These are phyloP conservation scores for Rhodotorula kratochvilovae DNA, from an alignment of 768 basidiomycete genomes.

Conservation along the genomic window DNA sequence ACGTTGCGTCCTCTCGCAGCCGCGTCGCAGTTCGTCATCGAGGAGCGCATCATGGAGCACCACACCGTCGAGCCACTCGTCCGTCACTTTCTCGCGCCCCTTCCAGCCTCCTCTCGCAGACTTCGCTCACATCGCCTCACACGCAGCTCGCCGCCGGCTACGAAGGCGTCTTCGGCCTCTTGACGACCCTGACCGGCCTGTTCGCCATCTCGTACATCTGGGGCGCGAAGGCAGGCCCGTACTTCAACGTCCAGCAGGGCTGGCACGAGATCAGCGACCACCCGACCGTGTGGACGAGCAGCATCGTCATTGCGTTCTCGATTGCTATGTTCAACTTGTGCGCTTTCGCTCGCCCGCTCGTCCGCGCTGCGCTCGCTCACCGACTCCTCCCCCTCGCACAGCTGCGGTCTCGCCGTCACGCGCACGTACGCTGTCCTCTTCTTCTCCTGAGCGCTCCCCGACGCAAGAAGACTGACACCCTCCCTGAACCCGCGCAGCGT, in stretches of 20 bases:
- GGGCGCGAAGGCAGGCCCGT: slow-evolving; percentile 54
- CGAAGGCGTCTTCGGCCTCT: slow-evolving; percentile 84
- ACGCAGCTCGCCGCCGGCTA: slow-evolving; percentile 69
- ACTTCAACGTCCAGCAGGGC: slow-evolving; percentile 82
- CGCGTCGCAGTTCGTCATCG: slow-evolving; percentile 86
- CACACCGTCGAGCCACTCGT: slow-evolving; percentile 83
- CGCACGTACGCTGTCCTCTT: slow-evolving; percentile 25
- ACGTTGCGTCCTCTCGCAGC: slow-evolving; percentile 50
- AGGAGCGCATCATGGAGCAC: slow-evolving; percentile 89
- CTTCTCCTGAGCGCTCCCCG: too few species aligned
- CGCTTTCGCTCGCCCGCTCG: slow-evolving; percentile 44
- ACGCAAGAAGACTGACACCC: neutral
- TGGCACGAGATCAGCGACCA: slow-evolving; percentile 82
- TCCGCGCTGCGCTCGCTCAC: neutral
- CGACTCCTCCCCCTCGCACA: neutral
- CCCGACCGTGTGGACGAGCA: slow-evolving; percentile 63
- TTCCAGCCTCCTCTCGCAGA: neutral
- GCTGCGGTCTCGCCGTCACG: slow-evolving; percentile 44
- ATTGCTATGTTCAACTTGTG: slow-evolving; percentile 85
- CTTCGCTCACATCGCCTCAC: neutral
- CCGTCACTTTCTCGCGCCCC: slow-evolving; percentile 5
- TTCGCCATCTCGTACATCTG: slow-evolving; percentile 59
- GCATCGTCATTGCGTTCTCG: slow-evolving; percentile 66
- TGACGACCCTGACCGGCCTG: slow-evolving; percentile 72
- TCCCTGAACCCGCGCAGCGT: slow-evolving; percentile 60